Evolutionary conservation across 495 filamentous ascomycete species (phyloP).

Genomic region (Penicillium cataractarum): DNA sequence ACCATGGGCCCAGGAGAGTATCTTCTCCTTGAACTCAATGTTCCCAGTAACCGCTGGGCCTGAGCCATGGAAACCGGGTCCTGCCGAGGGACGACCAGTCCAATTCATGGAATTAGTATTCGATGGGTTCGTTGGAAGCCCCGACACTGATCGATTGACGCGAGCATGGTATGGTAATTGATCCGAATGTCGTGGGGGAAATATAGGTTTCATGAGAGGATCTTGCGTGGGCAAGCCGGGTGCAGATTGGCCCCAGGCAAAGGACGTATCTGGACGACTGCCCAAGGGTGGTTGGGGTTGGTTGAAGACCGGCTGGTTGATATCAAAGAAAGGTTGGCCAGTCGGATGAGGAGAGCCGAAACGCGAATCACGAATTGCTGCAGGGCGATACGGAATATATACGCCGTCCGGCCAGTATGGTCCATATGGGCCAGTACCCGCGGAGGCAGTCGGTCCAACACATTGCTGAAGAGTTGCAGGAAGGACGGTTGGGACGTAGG

Average conservation of each 20-base stretch:
- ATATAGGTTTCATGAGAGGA: conserved; percentile 38
- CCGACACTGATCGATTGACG: conserved; percentile 22
- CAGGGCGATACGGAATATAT: conserved; percentile 73
- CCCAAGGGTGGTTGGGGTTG: conserved; percentile 31
- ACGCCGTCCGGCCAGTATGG: conserved; percentile 79
- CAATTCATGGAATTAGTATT: conserved; percentile 28
- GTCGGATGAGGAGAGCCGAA: conserved; percentile 37
- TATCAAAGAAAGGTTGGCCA: conserved; percentile 33
- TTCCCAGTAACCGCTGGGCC: conserved; percentile 42
- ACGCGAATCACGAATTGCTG: conserved; percentile 64
- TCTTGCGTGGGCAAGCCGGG: conserved; percentile 33
- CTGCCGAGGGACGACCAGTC: conserved; percentile 27
- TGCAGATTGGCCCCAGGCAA: conserved; percentile 40
- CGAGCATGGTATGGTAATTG: conserved; percentile 46
- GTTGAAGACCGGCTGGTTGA: conserved; percentile 33
- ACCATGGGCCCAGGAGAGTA: conserved; percentile 80
- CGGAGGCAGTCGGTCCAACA: conserved; percentile 72
- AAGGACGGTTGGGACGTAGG: conserved; percentile 67
- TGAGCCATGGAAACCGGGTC: conserved; percentile 27
- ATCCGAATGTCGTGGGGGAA: conserved; percentile 49
- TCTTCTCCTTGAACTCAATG: conserved; percentile 75
- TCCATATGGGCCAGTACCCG: conserved; percentile 71
- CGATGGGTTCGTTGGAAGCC: conserved; percentile 15
- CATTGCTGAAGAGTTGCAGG: conserved; percentile 72
- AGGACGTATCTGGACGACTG: conserved; percentile 27